Evolutionary conservation across 2,329 filamentous ascomycete genomes (phyloP).

Genomic region (Neofusicoccum parvum): DNA sequence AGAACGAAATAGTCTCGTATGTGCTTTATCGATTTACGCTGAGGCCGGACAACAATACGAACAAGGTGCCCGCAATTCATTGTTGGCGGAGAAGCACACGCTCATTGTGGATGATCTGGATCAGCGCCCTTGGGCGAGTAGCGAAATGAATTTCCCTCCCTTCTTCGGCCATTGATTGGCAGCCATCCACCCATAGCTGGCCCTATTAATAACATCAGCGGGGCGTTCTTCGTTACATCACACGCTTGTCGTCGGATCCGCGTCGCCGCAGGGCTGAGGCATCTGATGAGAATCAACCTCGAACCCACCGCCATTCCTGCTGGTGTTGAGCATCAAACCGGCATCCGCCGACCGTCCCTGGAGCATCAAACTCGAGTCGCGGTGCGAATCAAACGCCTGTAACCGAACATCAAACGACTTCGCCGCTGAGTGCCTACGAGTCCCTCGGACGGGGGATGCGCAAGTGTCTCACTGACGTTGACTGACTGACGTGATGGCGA

Average conservation of each 20-base stretch:
- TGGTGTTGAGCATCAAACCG: conserved; percentile 11
- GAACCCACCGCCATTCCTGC: background rate
- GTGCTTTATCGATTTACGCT: conserved; percentile 17
- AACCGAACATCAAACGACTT: background rate
- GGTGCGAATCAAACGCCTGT: background rate
- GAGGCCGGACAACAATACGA: background rate
- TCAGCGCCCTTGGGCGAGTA: conserved; percentile 9
- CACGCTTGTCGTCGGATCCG: conserved; percentile 5
- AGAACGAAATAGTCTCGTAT: conserved; percentile 3
- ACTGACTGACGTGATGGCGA: background rate
- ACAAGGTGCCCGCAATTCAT: conserved; percentile 2
- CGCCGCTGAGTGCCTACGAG: background rate
- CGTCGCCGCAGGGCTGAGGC: conserved; percentile 8
- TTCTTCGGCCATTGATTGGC: conserved; percentile 3
- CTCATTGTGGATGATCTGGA: conserved; percentile 3
- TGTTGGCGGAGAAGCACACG: background rate
- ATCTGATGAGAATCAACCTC: background rate
- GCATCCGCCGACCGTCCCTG: background rate
- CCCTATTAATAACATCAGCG: conserved; percentile 10
- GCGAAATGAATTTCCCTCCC: background rate
- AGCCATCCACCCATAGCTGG: background rate
- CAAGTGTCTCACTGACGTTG: background rate
- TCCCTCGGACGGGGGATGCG: background rate
- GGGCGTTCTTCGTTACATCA: conserved; percentile 8
- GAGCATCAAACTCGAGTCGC: background rate